phyloP scores from a whole-genome alignment of 164 flowering plant species.

The Berberis thunbergii region DNA sequence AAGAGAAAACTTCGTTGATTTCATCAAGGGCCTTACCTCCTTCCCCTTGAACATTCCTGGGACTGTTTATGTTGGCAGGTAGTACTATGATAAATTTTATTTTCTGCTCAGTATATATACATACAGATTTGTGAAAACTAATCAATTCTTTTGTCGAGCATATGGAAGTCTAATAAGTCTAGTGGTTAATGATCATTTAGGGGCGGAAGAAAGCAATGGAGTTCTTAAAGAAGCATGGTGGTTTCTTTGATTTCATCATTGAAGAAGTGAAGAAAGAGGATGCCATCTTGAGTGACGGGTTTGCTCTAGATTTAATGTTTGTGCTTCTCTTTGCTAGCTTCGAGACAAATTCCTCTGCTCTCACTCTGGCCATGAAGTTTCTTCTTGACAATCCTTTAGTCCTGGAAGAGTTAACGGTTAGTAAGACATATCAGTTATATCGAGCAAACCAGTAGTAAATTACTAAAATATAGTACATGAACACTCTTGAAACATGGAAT shows the following conservation, averaged over 20 bases:
- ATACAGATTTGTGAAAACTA: neutral
- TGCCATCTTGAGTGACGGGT: conserved; percentile 26
- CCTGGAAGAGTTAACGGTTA: conserved; percentile 54
- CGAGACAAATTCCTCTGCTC: conserved; percentile 31
- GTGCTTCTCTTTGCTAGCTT: conserved; percentile 38
- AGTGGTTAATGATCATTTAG: conserved; percentile 22
- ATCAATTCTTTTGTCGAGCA: neutral
- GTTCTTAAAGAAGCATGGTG: conserved; percentile 50
- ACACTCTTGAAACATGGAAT: neutral
- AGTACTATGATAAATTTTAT: neutral
- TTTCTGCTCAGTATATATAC: neutral
- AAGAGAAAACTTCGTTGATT: conserved; percentile 25
- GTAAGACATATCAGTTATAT: conserved; percentile 10
- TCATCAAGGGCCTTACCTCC: conserved; percentile 30
- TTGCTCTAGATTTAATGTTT: conserved; percentile 31
- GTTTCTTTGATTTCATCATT: conserved; percentile 52
- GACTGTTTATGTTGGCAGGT: conserved; percentile 37
- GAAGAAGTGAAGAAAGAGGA: conserved; percentile 31
- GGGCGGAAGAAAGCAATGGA: conserved; percentile 84
- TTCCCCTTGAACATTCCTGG: conserved; percentile 39
- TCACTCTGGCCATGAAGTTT: conserved; percentile 23
- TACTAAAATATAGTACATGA: neutral
- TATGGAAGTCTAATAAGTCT: neutral
- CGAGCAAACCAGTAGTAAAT: too few species aligned
- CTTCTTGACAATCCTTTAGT: conserved; percentile 55